These are phyloP conservation scores for Saccharomycopsis selenospora DNA, from an alignment of 805 yeast species.

Conservation along the genomic window DNA sequence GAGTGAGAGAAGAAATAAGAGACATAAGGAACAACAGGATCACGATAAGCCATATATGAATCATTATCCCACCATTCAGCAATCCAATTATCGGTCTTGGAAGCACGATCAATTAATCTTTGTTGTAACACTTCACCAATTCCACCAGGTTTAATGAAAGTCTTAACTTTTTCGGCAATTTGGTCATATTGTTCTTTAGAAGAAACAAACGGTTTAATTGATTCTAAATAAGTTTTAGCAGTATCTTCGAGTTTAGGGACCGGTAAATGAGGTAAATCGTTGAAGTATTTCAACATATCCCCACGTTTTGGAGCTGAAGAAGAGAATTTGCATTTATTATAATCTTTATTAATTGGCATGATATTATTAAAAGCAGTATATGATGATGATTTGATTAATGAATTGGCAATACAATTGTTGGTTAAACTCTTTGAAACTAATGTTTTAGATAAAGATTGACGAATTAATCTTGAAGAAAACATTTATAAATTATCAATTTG, in stretches of 20 bases:
- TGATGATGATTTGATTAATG: neutral
- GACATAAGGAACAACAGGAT: conserved; percentile 91
- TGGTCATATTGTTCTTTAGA: conserved; percentile 44
- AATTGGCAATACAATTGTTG: neutral
- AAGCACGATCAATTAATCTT: conserved; percentile 52
- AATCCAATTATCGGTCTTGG: conserved; percentile 73
- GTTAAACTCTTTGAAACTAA: too few relatives aligned
- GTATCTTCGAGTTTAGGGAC: conserved; percentile 78
- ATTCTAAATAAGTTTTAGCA: conserved; percentile 55
- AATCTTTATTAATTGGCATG: neutral
- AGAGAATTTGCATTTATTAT: neutral
- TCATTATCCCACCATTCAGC: conserved; percentile 90
- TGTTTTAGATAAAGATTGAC: neutral
- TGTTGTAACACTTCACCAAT: conserved; percentile 62
- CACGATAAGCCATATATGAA: conserved; percentile 85
- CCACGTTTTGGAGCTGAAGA: conserved; percentile 39
- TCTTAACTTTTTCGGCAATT: conserved; percentile 52
- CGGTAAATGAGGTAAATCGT: conserved; percentile 72
- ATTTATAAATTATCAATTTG: too few relatives aligned
- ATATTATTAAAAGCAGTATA: neutral
- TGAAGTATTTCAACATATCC: conserved; percentile 64
- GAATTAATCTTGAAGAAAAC: conserved; percentile 1
- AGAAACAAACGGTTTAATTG: conserved; percentile 62
- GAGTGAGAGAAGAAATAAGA: conserved; percentile 84
- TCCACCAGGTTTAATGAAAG: conserved; percentile 56